phyloP scores from a whole-genome alignment of 345 rosid genomes.

The Pugionium dolabratum region DNA sequence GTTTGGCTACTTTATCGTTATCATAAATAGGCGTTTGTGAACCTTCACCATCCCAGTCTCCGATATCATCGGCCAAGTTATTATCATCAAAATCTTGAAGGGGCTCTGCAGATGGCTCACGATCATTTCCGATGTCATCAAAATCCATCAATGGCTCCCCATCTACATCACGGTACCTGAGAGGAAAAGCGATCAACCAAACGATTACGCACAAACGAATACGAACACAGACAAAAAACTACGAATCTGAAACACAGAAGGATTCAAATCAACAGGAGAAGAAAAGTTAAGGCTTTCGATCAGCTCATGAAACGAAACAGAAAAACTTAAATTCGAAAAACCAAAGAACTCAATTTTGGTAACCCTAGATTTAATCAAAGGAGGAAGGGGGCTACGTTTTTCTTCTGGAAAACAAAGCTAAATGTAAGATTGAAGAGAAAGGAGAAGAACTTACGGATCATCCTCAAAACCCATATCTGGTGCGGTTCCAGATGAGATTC shows the following conservation, averaged over 20 bases:
- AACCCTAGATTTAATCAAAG: conserved; percentile 41
- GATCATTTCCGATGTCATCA: conserved; percentile 69
- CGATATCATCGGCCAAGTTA: conserved; percentile 64
- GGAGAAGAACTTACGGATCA: conserved; percentile 58
- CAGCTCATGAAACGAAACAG: conserved; percentile 6
- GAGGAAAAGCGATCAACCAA: neutral
- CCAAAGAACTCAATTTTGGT: conserved; percentile 13
- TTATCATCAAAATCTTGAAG: conserved; percentile 48
- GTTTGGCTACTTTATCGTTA: conserved; percentile 59
- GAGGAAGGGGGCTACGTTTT: neutral
- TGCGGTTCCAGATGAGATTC: conserved; percentile 19
- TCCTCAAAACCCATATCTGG: conserved; percentile 68
- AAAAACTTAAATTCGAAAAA: neutral
- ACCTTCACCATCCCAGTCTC: conserved; percentile 58
- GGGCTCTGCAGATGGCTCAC: conserved; percentile 59
- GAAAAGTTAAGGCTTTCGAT: neutral
- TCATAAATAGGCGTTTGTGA: conserved; percentile 69
- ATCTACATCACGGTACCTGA: conserved; percentile 85
- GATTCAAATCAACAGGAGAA: neutral
- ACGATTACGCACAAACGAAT: neutral
- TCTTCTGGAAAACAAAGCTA: neutral
- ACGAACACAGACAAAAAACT: neutral
- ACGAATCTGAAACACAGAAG: conserved; percentile 8
- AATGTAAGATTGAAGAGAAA: conserved; percentile 2
- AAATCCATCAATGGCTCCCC: conserved; percentile 96